These are phyloP conservation scores for Candida sanyaensis DNA, from an alignment of 1,139 yeast genomes.

Conservation along the genomic window DNA sequence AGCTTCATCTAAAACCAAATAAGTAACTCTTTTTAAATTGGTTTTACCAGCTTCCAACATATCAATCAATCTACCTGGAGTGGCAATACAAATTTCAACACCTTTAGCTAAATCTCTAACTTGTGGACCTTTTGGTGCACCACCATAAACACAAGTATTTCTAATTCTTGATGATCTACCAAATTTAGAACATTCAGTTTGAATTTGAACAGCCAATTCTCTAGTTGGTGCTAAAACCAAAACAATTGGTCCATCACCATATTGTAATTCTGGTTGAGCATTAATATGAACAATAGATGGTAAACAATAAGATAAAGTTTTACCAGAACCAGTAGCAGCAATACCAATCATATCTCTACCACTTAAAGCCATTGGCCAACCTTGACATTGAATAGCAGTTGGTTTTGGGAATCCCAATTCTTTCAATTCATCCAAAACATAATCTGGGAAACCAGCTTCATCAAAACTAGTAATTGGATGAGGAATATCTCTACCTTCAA, in stretches of 20 bases:
- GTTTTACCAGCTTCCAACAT: constrained; percentile 96
- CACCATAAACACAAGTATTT: constrained; percentile 98
- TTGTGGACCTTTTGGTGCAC: constrained; percentile 98
- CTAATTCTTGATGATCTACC: constrained; percentile 90
- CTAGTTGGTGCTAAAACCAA: constrained; percentile 97
- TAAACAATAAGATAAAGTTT: constrained; percentile 93
- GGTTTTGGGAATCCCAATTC: constrained; percentile 93
- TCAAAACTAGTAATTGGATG: constrained; percentile 92
- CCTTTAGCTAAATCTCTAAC: constrained; percentile 94
- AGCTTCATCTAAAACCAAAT: constrained; percentile 95
- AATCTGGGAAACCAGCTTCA: constrained; percentile 96
- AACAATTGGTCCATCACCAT: constrained; percentile 97
- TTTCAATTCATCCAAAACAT: constrained; percentile 85
- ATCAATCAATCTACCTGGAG: constrained; percentile 98
- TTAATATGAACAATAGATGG: constrained; percentile 97
- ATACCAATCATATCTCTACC: constrained; percentile 99
- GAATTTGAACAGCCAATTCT: constrained; percentile 98
- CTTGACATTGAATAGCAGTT: constrained; percentile 97
- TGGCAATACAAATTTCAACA: constrained; percentile 92
- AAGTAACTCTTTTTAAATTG: constrained; percentile 92
- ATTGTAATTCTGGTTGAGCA: constrained; percentile 90
- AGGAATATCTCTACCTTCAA: constrained; percentile 83
- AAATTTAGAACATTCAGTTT: constrained; percentile 92
- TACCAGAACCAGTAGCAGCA: constrained; percentile 99
- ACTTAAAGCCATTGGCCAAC: constrained; percentile 99